Conservation (phyloP, 257 asterid species). For the Coffea eugenioides region DNA sequence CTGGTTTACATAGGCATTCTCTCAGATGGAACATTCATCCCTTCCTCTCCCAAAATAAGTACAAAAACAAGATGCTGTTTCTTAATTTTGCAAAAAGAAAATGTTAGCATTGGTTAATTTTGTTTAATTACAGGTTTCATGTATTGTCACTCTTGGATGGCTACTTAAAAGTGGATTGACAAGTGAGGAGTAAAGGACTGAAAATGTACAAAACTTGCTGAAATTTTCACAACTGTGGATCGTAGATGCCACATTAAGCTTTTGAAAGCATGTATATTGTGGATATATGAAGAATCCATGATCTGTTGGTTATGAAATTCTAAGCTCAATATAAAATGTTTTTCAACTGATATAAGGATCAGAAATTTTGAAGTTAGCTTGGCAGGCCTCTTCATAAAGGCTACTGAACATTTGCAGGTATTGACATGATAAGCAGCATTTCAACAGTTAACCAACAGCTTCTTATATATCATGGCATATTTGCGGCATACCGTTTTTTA, state of each 20-base stretch:
- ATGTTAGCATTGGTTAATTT: too few species aligned
- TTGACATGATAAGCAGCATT: not conserved
- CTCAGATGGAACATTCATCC: too few species aligned
- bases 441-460: not conserved
- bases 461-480: too few species aligned
- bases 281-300: not conserved
- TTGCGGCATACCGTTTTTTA: too few species aligned
- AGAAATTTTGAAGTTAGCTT: not conserved
- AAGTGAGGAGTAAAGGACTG: too few species aligned
- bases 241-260: not conserved
- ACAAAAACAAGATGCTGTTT: too few species aligned
- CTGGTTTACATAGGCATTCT: not conserved
- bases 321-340: too few species aligned
- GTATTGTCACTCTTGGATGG: not conserved
- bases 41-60: too few species aligned
- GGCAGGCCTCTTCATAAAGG: not conserved
- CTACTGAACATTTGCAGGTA: not conserved
- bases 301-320: not conserved
- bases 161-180: not conserved
- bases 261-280: not conserved
- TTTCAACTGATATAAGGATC: not conserved
- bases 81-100: not conserved
- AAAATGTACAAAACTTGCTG: not conserved
- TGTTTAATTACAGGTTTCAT: not conserved
- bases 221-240: not conserved